phyloP scores from a whole-genome alignment of 2,329 filamentous ascomycete species.

The Penicillium italicum region DNA sequence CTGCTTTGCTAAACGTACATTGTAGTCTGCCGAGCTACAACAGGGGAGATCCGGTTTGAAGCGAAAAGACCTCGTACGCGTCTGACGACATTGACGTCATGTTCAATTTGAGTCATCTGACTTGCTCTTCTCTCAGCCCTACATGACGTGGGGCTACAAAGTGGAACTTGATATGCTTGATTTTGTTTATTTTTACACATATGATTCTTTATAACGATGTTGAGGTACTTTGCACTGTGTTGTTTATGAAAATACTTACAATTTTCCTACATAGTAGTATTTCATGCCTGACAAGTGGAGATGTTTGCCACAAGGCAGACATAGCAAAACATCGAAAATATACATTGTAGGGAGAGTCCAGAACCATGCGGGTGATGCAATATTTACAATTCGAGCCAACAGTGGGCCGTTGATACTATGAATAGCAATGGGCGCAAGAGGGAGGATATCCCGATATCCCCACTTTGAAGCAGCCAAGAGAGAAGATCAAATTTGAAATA shows the following conservation, averaged over 20 bases:
- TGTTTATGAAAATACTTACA: background rate
- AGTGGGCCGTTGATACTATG: background rate
- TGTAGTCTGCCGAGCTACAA: background rate
- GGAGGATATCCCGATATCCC: no score
- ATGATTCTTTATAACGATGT: no score
- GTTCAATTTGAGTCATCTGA: constrained; percentile 1
- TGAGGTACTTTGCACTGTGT: background rate
- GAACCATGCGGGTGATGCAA: background rate
- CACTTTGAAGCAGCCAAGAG: no score
- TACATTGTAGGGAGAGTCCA: background rate
- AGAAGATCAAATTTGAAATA: background rate
- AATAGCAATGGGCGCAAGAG: background rate
- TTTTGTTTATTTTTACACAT: background rate
- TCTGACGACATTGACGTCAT: constrained; percentile 2
- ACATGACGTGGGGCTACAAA: constrained; percentile 19
- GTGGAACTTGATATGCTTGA: background rate
- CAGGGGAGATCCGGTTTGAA: background rate
- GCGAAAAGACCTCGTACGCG: background rate
- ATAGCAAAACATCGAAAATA: background rate
- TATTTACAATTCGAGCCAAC: background rate
- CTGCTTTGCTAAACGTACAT: background rate
- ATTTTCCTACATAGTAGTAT: background rate
- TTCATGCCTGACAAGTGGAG: background rate
- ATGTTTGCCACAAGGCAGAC: background rate
- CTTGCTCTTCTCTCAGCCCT: constrained; percentile 18